phyloP scores from a whole-genome alignment of 495 filamentous ascomycete species.

The Penicillium egyptiacum region DNA sequence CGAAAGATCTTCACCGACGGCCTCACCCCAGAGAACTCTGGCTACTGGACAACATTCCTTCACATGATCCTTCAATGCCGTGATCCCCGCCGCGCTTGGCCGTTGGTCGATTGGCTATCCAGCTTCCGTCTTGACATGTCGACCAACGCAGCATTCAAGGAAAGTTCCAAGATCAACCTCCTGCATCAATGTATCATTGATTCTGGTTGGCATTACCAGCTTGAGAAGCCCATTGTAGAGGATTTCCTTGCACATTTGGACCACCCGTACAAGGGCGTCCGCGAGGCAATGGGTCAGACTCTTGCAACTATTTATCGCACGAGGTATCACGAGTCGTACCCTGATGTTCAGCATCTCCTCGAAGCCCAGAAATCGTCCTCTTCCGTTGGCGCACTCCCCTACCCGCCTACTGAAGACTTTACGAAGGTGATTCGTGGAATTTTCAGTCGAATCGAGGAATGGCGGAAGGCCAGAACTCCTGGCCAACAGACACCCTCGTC shows the following conservation, averaged over 20 bases:
- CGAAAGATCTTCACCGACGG: constrained; percentile 83
- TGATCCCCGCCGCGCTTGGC: constrained; percentile 83
- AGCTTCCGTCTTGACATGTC: constrained; percentile 88
- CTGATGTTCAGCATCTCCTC: constrained; percentile 70
- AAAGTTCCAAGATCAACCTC: constrained; percentile 92
- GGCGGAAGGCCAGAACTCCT: constrained; percentile 79
- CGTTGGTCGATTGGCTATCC: constrained; percentile 79
- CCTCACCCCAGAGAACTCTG: constrained; percentile 87
- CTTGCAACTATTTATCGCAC: constrained; percentile 85
- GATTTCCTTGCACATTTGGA: constrained; percentile 91
- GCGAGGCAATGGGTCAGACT: constrained; percentile 90
- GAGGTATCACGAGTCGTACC: constrained; percentile 89
- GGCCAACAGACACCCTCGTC: constrained; percentile 91
- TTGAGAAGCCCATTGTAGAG: constrained; percentile 84
- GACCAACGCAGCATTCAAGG: constrained; percentile 98
- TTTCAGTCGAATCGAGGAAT: constrained; percentile 79
- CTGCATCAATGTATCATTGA: constrained; percentile 85
- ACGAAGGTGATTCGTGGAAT: constrained; percentile 67
- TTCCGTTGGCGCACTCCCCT: constrained; percentile 83
- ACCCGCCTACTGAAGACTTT: constrained; percentile 74
- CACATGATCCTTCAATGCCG: constrained; percentile 81
- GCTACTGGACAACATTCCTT: constrained; percentile 92
- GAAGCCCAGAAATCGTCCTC: constrained; percentile 74
- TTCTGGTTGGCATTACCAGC: constrained; percentile 93
- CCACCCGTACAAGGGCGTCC: constrained; percentile 95